Conservation (phyloP, 2,329 filamentous ascomycete genomes). For the Colletotrichum limetticola region DNA sequence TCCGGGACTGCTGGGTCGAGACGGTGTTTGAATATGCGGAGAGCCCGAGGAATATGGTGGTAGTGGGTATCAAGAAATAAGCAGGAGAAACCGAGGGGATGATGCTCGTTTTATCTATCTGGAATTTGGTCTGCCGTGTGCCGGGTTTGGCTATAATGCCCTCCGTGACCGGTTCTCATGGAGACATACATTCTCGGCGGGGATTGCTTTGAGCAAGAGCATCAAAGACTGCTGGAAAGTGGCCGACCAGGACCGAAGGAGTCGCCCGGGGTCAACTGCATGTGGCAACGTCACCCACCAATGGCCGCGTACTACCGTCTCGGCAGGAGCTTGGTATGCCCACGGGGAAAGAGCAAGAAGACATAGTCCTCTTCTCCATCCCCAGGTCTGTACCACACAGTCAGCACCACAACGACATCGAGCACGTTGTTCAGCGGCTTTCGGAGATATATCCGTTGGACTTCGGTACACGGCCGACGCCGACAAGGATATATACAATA, state of each 20-base stretch:
- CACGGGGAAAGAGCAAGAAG: background rate
- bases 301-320: background rate
- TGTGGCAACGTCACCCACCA: background rate
- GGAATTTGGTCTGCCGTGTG: background rate
- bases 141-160: background rate
- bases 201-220: background rate
- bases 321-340: background rate
- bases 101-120: background rate
- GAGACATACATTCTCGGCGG: background rate
- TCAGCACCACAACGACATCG: background rate
- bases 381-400: background rate
- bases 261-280: background rate
- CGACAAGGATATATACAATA: background rate
- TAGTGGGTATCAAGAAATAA: constrained; percentile 85
- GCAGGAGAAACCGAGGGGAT: background rate
- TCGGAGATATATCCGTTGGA: background rate
- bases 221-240: background rate
- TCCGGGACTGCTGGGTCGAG: constrained; percentile 88
- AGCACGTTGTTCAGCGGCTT: background rate
- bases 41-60: constrained; percentile 91
- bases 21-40: constrained; percentile 88
- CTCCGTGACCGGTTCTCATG: background rate
- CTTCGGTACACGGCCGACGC: constrained; percentile 1
- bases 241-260: background rate
- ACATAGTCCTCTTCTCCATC: background rate